phyloP scores from a whole-genome alignment of 495 filamentous ascomycete genomes.

The Opeltia flavorubescens region DNA sequence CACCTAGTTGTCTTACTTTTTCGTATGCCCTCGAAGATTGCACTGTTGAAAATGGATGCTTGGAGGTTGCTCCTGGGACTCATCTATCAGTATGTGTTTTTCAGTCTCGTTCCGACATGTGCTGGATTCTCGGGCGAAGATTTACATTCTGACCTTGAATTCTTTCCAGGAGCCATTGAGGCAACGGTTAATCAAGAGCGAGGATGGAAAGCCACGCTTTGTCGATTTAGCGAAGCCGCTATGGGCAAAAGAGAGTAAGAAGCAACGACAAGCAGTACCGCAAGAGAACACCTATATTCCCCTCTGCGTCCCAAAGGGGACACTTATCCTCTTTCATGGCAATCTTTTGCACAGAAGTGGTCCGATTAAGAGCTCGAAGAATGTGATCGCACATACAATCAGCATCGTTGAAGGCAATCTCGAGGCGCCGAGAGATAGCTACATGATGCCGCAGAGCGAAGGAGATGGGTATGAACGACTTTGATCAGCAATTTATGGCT shows the following conservation, averaged over 20 bases:
- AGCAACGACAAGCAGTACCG: background rate
- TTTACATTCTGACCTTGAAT: too few species aligned
- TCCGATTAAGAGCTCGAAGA: conserved; percentile 1
- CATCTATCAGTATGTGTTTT: too few species aligned
- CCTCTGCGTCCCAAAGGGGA: background rate
- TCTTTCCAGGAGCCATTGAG: background rate
- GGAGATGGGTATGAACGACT: too few species aligned
- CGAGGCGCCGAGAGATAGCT: background rate
- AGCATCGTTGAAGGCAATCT: background rate
- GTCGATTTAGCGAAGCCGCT: background rate
- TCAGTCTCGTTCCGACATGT: too few species aligned
- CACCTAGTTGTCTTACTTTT: conserved; percentile 3
- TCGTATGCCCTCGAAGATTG: conserved; percentile 5
- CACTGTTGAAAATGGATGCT: background rate
- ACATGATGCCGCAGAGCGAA: too few species aligned
- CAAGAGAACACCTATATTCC: background rate
- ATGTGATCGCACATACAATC: background rate
- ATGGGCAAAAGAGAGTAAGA: background rate
- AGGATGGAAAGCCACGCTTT: background rate
- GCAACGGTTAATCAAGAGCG: background rate
- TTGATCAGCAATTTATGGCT: too few species aligned
- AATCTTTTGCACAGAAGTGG: conserved; percentile 5
- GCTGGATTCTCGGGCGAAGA: too few species aligned
- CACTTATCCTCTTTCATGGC: background rate
- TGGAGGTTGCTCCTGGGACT: background rate